Evolutionary conservation across 306 rosid genomes (phyloP), one percentile per base, ranked within the genome.

Genomic region (Castanea sativa): DNA sequence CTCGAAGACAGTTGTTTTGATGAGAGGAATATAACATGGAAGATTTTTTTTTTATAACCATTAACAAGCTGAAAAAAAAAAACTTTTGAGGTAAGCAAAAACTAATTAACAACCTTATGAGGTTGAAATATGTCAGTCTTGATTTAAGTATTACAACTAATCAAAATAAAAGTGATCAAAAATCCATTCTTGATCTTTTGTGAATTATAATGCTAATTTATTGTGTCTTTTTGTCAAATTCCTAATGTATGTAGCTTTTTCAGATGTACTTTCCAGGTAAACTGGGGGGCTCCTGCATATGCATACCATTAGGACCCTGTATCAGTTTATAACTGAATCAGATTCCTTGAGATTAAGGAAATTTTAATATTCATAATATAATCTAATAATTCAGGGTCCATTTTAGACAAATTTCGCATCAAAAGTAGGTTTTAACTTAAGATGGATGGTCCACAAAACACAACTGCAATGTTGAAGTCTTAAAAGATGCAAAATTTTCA

Each of bases 131-230:
- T 41, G 45, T 41, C 53, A 10, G 16, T 49, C 53, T 49, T 49
- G 53, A 49, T 49, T 49, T 8, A 9, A 58, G 64, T 72, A 76
- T 72, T 69, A 63, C 27, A 52, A 68, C 58, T 68, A 35, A 77
- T 69, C 81, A 70, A 49, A 23, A 23, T 14, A 70, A 64, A 73
- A 63, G 53, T 16, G 29, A 58, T 60, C 57, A 76, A 23, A 25
- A 71, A 45, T 78, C 64, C 73, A 65, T 55, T 65, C 52, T 45
- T 64, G 65, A 67, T 81, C 78, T 80, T 76, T 80, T 59, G 2
- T 23, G 16, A 59, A 27, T 3, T 21, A 12, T 59, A 23, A 59
- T 23, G 65, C 23, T 23, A 20, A 8, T 21, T 10, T 21, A 58
- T 49, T 49, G 52, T 45, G 16, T 49, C 25, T 58, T 59, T 59